Evolutionary conservation across 2,329 filamentous ascomycete species (phyloP).

Genomic region (Fusarium udum): DNA sequence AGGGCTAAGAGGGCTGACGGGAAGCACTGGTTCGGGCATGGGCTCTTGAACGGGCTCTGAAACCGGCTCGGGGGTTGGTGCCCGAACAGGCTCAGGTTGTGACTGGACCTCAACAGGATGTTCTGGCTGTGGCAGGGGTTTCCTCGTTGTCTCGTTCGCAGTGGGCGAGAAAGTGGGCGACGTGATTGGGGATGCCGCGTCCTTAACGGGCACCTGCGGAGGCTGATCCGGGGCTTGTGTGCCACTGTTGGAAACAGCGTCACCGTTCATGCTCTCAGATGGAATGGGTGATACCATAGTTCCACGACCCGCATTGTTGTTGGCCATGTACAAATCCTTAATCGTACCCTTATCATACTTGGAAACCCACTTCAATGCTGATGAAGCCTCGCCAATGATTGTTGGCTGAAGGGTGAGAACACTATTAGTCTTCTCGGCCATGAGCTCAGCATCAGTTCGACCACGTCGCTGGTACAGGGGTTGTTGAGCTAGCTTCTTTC

Average conservation of each 20-base stretch:
- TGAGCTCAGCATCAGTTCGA: slow-evolving; percentile 65
- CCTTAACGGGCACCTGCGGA: slow-evolving; percentile 56
- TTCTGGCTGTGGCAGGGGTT: slow-evolving; percentile 28
- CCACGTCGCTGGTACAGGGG: slow-evolving; percentile 58
- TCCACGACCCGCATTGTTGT: slow-evolving; percentile 77
- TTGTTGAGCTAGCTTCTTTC: slow-evolving; percentile 56
- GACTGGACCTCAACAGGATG: background rate
- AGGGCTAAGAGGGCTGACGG: slow-evolving; percentile 30
- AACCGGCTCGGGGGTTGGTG: background rate
- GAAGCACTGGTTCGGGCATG: slow-evolving; percentile 11
- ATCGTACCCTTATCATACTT: slow-evolving; percentile 93
- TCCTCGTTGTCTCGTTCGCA: slow-evolving; percentile 29
- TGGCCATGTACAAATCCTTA: slow-evolving; percentile 84
- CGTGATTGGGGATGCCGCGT: slow-evolving; percentile 32
- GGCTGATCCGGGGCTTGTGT: slow-evolving; percentile 41
- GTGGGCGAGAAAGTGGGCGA: slow-evolving; percentile 41
- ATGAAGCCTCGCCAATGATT: slow-evolving; percentile 86
- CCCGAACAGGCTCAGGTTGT: slow-evolving; percentile 12
- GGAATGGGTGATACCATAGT: slow-evolving; percentile 47
- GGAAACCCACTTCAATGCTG: slow-evolving; percentile 96
- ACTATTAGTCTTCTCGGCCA: slow-evolving; percentile 83
- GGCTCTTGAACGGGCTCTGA: slow-evolving; percentile 10
- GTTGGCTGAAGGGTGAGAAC: slow-evolving; percentile 87
- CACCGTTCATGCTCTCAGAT: slow-evolving; percentile 48
- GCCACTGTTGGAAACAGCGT: slow-evolving; percentile 14